phyloP scores from a whole-genome alignment of 2,329 filamentous ascomycete species.

The Fusarium sarcochroum region DNA sequence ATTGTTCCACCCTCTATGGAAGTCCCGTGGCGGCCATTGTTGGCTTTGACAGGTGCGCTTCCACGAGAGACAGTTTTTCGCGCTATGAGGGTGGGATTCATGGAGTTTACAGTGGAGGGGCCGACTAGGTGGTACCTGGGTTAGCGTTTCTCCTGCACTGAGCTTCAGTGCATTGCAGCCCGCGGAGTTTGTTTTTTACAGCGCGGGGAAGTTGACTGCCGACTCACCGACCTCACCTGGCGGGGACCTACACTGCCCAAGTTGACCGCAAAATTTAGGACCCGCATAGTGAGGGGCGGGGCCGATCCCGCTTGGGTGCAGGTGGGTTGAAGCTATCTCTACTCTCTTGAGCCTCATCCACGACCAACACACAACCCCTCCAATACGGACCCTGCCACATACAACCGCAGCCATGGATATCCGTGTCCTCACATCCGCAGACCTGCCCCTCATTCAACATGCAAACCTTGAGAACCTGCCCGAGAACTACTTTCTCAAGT shows the following conservation, averaged over 20 bases:
- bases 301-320: slow-evolving; percentile 25
- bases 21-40: slow-evolving; percentile 37
- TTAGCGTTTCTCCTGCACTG: slow-evolving; percentile 11
- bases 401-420: slow-evolving; percentile 80
- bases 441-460: slow-evolving; percentile 94
- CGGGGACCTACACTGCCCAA: too few species aligned
- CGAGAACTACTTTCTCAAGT: slow-evolving; percentile 99
- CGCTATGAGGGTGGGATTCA: slow-evolving; percentile 5
- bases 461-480: slow-evolving; percentile 99
- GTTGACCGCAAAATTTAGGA: slow-evolving; percentile 25
- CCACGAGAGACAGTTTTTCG: slow-evolving; percentile 32
- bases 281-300: slow-evolving; percentile 30
- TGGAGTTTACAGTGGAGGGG: slow-evolving; percentile 28
- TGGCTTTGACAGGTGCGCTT: slow-evolving; percentile 48
- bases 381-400: background rate
- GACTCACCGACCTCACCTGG: slow-evolving; percentile 14
- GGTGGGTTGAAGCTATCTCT: slow-evolving; percentile 35
- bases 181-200: slow-evolving; percentile 12
- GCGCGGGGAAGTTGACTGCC: slow-evolving; percentile 26
- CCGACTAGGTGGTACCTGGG: slow-evolving; percentile 22
- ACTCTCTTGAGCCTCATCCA: slow-evolving; percentile 26
- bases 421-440: slow-evolving; percentile 83
- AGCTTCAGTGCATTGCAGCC: slow-evolving; percentile 10
- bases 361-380: too few species aligned
- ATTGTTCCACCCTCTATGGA: slow-evolving; percentile 6